phyloP scores from a whole-genome alignment of 1,284 basidiomycete species.

The Inonotus hispidus region DNA sequence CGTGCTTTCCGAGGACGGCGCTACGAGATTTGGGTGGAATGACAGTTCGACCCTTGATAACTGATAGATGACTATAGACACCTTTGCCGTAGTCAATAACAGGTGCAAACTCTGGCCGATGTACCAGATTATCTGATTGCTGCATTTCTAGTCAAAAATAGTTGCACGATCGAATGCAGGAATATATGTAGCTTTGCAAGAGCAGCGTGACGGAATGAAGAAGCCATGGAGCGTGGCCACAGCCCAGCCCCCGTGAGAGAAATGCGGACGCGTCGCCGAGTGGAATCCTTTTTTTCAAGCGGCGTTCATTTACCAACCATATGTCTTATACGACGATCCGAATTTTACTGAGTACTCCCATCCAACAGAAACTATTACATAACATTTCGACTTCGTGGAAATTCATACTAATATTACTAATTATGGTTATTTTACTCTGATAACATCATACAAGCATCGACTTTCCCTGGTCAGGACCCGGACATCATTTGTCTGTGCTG shows the following conservation, averaged over 20 bases:
- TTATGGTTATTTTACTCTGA: no score
- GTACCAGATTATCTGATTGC: background rate
- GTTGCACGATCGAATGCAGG: background rate
- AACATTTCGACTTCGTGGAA: no score
- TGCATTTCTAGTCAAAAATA: conserved; percentile 2
- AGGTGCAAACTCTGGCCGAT: conserved; percentile 8
- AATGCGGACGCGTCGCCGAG: background rate
- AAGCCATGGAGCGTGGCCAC: background rate
- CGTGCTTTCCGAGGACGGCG: conserved; percentile 9
- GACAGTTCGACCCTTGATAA: conserved; percentile 14
- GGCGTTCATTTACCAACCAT: no score
- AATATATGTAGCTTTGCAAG: background rate
- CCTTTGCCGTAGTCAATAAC: conserved; percentile 16
- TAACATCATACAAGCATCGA: no score
- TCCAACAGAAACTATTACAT: background rate
- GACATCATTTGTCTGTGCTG: no score
- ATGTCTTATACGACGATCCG: background rate
- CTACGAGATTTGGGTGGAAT: conserved; percentile 5
- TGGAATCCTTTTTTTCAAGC: no score
- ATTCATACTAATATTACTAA: no score
- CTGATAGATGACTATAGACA: conserved; percentile 9
- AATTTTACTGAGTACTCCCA: background rate
- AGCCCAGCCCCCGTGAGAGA: background rate
- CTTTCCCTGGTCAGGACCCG: no score
- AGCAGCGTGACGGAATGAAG: background rate